Evolutionary conservation across 495 filamentous ascomycete genomes (phyloP).

Genomic region (Penicillium psychrofluorescens): DNA sequence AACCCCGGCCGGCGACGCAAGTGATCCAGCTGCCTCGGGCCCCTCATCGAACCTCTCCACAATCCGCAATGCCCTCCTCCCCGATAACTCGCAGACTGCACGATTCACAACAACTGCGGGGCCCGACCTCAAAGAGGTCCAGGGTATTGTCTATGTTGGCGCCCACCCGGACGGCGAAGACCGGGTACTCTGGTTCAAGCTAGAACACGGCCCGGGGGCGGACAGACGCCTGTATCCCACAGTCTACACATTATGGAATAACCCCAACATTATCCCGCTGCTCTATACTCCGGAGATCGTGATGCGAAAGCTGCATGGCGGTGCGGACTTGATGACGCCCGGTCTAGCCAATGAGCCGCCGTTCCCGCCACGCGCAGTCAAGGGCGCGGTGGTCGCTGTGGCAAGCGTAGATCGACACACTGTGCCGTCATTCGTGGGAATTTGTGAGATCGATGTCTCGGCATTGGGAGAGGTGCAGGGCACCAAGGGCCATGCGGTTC

Average conservation of each 20-base stretch:
- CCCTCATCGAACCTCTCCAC: constrained; percentile 39
- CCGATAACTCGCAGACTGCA: constrained; percentile 56
- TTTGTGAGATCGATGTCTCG: constrained; percentile 61
- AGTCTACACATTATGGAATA: constrained; percentile 63
- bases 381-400: constrained; percentile 58
- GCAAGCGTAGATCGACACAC: constrained; percentile 53
- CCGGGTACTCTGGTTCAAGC: constrained; percentile 62
- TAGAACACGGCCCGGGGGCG: constrained; percentile 48
- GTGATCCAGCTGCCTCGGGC: constrained; percentile 26
- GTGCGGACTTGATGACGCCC: constrained; percentile 71
- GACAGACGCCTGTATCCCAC: constrained; percentile 54
- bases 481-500: constrained; percentile 60
- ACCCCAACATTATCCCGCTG: constrained; percentile 53
- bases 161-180: constrained; percentile 49
- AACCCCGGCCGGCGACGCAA: constrained; percentile 22
- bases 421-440: constrained; percentile 58
- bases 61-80: constrained; percentile 56
- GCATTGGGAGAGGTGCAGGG: constrained; percentile 52
- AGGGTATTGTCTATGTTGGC: constrained; percentile 61
- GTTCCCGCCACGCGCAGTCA: constrained; percentile 54
- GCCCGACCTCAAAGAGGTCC: constrained; percentile 55
- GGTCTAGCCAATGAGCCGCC: constrained; percentile 64
- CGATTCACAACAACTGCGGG: constrained; percentile 65
- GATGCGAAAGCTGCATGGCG: constrained; percentile 54
- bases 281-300: constrained; percentile 58